phyloP scores from a whole-genome alignment of 345 rosid species.

The Rhizophora apiculata region DNA sequence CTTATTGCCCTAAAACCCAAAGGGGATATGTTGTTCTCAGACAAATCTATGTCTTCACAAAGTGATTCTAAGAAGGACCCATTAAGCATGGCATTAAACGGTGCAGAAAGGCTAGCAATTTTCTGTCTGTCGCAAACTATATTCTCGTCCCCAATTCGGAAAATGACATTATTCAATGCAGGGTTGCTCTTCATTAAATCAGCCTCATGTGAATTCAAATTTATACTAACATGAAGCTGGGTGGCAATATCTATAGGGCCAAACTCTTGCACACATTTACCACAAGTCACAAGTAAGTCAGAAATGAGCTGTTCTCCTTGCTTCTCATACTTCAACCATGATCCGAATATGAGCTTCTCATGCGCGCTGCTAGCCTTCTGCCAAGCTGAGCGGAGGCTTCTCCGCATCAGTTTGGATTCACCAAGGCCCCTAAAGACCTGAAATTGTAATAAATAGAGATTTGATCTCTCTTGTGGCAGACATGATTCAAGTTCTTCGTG shows the following conservation, averaged over 20 bases:
- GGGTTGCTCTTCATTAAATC: slow-evolving; percentile 29
- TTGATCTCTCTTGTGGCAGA: slow-evolving; percentile 54
- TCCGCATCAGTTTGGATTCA: slow-evolving; percentile 76
- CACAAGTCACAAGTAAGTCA: slow-evolving; percentile 74
- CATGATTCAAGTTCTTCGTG: slow-evolving; percentile 96
- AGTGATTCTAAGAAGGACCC: slow-evolving; percentile 84
- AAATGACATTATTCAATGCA: slow-evolving; percentile 43
- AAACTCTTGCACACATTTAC: slow-evolving; percentile 67
- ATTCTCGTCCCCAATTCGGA: slow-evolving; percentile 71
- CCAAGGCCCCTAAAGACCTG: slow-evolving; percentile 93
- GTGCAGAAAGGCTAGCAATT: slow-evolving; percentile 79
- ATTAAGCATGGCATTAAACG: slow-evolving; percentile 87
- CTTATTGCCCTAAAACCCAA: slow-evolving; percentile 63
- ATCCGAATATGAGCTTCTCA: slow-evolving; percentile 83
- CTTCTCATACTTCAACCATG: slow-evolving; percentile 88
- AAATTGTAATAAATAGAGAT: slow-evolving; percentile 70
- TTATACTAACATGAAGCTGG: slow-evolving; percentile 36
- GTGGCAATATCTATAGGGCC: slow-evolving; percentile 68
- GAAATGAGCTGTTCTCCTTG: slow-evolving; percentile 85
- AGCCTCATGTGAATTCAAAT: slow-evolving; percentile 35
- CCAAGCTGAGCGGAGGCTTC: slow-evolving; percentile 94
- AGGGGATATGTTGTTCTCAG: slow-evolving; percentile 71
- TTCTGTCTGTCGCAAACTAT: slow-evolving; percentile 76
- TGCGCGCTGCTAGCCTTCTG: slow-evolving; percentile 74
- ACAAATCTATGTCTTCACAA: slow-evolving; percentile 76